A percentile compares a stretch with the other conserved stretches of the same genome.
Conservation (phyloP, 2,329 filamentous ascomycete genomes). For the Fusarium caatingaense region DNA sequence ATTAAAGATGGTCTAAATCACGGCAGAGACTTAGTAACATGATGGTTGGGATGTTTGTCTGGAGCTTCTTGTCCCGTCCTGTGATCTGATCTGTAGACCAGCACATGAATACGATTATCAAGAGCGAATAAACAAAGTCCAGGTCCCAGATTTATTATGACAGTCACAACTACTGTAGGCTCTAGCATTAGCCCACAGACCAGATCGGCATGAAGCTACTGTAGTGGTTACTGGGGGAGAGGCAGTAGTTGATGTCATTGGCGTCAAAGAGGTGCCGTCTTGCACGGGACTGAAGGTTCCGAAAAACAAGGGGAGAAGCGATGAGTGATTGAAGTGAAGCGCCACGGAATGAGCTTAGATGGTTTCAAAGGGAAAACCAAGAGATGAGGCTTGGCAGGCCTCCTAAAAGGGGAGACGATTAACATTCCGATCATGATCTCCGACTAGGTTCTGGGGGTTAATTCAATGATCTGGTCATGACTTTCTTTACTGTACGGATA, state of each 20-base stretch:
- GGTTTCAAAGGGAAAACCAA: constrained; percentile 6
- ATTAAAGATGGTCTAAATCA: constrained; percentile 27
- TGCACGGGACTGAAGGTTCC: constrained; percentile 18
- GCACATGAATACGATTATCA: constrained; percentile 11
- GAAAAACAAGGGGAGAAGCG: constrained; percentile 10
- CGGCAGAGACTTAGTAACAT: constrained; percentile 8
- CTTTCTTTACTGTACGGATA: no score
- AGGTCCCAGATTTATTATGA: constrained; percentile 1
- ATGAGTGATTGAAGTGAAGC: constrained; percentile 16
- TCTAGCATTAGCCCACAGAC: not conserved
- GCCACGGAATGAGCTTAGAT: constrained; percentile 27
- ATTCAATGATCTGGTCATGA: constrained; percentile 29
- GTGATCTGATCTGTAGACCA: not conserved
- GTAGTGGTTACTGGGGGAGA: constrained; percentile 20
- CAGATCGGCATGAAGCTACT: constrained; percentile 28
- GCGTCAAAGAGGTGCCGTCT: constrained; percentile 20
- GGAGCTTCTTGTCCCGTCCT: not conserved
- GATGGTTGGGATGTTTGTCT: not conserved
- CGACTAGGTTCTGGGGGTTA: constrained; percentile 20
- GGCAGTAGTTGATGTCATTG: constrained; percentile 37
- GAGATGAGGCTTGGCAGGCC: constrained; percentile 21
- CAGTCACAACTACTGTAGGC: not conserved
- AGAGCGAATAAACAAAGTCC: constrained; percentile 18
- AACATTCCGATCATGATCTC: constrained; percentile 38
- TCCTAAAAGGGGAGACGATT: constrained; percentile 29